Evolutionary conservation across 1,139 yeast species (phyloP), one percentile per base, ranked within the genome.

Genomic region (Pichia inconspicua): DNA sequence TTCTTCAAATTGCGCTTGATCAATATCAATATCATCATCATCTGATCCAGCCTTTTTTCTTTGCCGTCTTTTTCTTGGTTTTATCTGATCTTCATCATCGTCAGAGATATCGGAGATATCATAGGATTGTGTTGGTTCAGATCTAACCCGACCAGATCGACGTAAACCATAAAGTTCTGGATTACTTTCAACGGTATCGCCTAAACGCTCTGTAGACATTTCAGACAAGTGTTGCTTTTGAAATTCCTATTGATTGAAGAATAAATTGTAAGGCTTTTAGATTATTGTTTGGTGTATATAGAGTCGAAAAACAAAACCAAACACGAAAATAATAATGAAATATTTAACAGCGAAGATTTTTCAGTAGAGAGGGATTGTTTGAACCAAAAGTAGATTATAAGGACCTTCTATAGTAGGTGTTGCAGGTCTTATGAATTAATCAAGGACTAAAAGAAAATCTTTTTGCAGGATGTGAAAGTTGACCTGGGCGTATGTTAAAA

Each of bases 141-240:
- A 66, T 55, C 82, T 77, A 22, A 87, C 82, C 58, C 97, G 76
- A 41, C 84, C 82, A 34, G 95, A 85, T 58, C 97, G 77, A 64
- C 97, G 78, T 52, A 92, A 74, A 3, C 98, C 98, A 60, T 90
- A 92, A 32, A 92, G 75, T 66, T 88, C 96, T 2, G 98, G 97
- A 65, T 88, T 80, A 47, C 72, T 66, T 47, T 70, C 70, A 25
- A 76, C 74, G 50, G 75, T 80, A 42, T 72, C 70, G 4, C 72
- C 68, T n/a, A 64, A 25, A 17, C 48, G 40, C 51, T 49, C 49
- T 3, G 10, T 39, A n/a, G 43, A 41, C 37, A 30, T 30, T 41
- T 19, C 17, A n/a, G 31, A 31, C 28, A 34, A 11, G 4, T 30
- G 34, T 3, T 30, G 34, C 14, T 30, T 5, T 30, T 5, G 15